Evolutionary conservation across 331 rosid species (phyloP).

Genomic region (Malus hybrid): DNA sequence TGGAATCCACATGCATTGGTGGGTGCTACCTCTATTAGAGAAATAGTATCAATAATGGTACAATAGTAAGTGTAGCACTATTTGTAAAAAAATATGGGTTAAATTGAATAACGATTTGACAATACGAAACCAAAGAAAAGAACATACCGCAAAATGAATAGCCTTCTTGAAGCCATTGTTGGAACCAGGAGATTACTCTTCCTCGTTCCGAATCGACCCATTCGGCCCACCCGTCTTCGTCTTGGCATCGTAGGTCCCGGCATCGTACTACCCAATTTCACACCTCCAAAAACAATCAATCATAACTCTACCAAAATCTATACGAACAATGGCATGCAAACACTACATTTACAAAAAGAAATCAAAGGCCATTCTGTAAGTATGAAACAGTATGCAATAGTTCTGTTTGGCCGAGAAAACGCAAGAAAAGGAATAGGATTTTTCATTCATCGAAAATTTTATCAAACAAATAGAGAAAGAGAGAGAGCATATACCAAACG

Average conservation of each 20-base stretch:
- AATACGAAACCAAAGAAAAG: not conserved
- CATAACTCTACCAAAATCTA: not conserved
- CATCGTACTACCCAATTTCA: constrained; percentile 69
- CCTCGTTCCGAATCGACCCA: constrained; percentile 75
- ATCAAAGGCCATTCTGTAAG: not conserved
- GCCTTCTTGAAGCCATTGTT: constrained; percentile 85
- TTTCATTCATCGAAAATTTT: not conserved
- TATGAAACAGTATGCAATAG: not conserved
- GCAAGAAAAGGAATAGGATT: not conserved
- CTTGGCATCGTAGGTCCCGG: constrained; percentile 69
- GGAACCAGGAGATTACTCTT: constrained; percentile 72
- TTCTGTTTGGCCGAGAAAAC: not conserved
- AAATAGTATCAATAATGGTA: too few species aligned
- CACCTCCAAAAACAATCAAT: not conserved
- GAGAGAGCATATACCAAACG: constrained; percentile 56
- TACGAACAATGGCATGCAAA: constrained; percentile 2
- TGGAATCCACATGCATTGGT: too few species aligned
- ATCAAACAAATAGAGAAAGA: constrained; percentile 1
- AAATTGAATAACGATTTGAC: not conserved
- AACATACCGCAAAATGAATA: constrained; percentile 62
- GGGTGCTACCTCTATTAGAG: too few species aligned
- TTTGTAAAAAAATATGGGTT: too few species aligned
- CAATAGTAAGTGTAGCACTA: too few species aligned
- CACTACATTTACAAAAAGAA: not conserved
- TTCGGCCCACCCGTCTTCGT: constrained; percentile 80